Evolutionary conservation across 805 yeast genomes (phyloP).

Genomic region (Ogataea salicorniae): DNA sequence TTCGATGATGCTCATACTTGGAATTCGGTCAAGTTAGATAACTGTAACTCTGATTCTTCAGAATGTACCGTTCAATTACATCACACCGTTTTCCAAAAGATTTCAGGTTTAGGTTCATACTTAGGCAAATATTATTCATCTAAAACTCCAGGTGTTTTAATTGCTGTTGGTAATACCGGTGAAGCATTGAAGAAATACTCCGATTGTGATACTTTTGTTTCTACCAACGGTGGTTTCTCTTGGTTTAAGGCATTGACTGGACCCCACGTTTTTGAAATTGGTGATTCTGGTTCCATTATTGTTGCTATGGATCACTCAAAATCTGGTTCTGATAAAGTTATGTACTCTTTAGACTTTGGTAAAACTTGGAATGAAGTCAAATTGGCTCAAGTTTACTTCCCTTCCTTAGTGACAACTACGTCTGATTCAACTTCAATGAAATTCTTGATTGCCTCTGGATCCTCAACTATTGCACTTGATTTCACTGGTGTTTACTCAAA

Average conservation of each 20-base stretch:
- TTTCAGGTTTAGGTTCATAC: slow-evolving; percentile 11
- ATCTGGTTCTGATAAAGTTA: slow-evolving; percentile 28
- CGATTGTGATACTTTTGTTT: slow-evolving; percentile 46
- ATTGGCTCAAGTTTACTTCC: slow-evolving; percentile 37
- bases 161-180: slow-evolving; percentile 40
- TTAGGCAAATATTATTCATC: slow-evolving; percentile 32
- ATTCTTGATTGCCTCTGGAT: slow-evolving; percentile 44
- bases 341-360: slow-evolving; percentile 67
- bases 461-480: slow-evolving; percentile 43
- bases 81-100: slow-evolving; percentile 26
- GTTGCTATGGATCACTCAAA: slow-evolving; percentile 40
- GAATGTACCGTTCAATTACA: slow-evolving; percentile 28
- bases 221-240: slow-evolving; percentile 63
- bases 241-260: slow-evolving; percentile 58
- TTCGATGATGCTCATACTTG: slow-evolving; percentile 15
- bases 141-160: slow-evolving; percentile 39
- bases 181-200: slow-evolving; percentile 19
- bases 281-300: slow-evolving; percentile 68
- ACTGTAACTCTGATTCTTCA: slow-evolving; percentile 4
- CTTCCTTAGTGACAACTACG: slow-evolving; percentile 45
- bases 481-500: slow-evolving; percentile 32
- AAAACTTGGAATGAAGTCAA: slow-evolving; percentile 45
- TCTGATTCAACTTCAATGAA: slow-evolving; percentile 60
- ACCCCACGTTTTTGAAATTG: slow-evolving; percentile 50
- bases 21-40: slow-evolving; percentile 4